phyloP scores from a whole-genome alignment of 2,329 filamentous ascomycete genomes.

The Chrysoporthe puriensis region DNA sequence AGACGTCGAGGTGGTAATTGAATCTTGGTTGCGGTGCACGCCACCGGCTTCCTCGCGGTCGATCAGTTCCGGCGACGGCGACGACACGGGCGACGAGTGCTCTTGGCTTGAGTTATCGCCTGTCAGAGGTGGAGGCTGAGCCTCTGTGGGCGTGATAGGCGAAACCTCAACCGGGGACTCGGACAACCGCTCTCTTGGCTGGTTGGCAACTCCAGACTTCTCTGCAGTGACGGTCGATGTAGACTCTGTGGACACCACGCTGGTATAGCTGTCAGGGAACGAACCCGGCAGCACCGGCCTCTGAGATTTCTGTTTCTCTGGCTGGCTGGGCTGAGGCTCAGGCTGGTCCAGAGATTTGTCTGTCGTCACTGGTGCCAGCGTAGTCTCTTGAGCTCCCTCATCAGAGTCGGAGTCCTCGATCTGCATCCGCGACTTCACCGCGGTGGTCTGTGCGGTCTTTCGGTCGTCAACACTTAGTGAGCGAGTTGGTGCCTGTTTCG shows the following conservation, averaged over 20 bases:
- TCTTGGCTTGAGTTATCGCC: slow-evolving; percentile 73
- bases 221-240: slow-evolving; percentile 37
- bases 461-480: slow-evolving; percentile 50
- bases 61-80: slow-evolving; percentile 65
- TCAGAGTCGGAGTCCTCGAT: slow-evolving; percentile 73
- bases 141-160: slow-evolving; percentile 47
- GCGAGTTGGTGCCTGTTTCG: slow-evolving; percentile 47
- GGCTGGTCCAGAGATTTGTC: slow-evolving; percentile 9
- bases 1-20: slow-evolving; percentile 57
- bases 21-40: slow-evolving; percentile 49
- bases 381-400: slow-evolving; percentile 47
- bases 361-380: slow-evolving; percentile 34
- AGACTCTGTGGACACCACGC: slow-evolving; percentile 37
- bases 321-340: slow-evolving; percentile 32
- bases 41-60: slow-evolving; percentile 50
- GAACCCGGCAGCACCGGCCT: slow-evolving; percentile 45
- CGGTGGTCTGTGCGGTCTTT: slow-evolving; percentile 52
- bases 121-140: slow-evolving; percentile 68
- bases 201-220: slow-evolving; percentile 35
- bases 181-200: slow-evolving; percentile 54
- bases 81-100: slow-evolving; percentile 63
- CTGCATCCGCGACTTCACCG: slow-evolving; percentile 65
- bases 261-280: slow-evolving; percentile 47
- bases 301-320: slow-evolving; percentile 37
- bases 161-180: slow-evolving; percentile 73